Conservation (phyloP, 1,284 basidiomycete genomes). For the Papiliotrema nemorosa region DNA sequence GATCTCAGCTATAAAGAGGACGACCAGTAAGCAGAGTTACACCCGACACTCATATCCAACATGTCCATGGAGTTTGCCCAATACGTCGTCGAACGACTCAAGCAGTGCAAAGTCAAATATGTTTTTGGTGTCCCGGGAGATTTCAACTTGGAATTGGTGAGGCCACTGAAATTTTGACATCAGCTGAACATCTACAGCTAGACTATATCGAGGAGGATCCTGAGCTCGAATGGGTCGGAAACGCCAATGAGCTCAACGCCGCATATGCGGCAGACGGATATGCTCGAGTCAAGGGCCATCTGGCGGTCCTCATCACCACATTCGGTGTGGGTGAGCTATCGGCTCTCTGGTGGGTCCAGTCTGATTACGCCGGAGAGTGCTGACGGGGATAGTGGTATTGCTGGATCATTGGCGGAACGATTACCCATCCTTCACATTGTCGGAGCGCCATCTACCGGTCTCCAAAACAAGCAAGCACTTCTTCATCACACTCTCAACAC, state of each 20-base stretch:
- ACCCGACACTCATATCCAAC: neutral
- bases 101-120: conserved; percentile 52
- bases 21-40: no score
- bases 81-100: conserved; percentile 64
- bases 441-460: conserved; percentile 64
- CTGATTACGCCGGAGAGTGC: neutral
- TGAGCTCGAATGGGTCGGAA: conserved; percentile 81
- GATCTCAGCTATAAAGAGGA: no score
- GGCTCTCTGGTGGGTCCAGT: conserved; percentile 56
- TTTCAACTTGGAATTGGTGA: conserved; percentile 67
- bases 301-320: conserved; percentile 69
- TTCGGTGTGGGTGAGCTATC: conserved; percentile 89
- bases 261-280: conserved; percentile 94
- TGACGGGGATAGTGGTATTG: conserved; percentile 50
- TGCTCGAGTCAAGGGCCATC: conserved; percentile 72
- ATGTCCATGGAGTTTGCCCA: conserved; percentile 58
- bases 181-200: conserved; percentile 30
- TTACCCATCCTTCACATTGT: conserved; percentile 90
- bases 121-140: conserved; percentile 83
- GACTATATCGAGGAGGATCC: conserved; percentile 82
- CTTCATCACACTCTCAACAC: conserved; percentile 86
- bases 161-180: neutral
- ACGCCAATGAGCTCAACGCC: conserved; percentile 84
- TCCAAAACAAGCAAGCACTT: conserved; percentile 54
- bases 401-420: conserved; percentile 65